Base-by-base conservation (phyloP, 768 basidiomycete genomes). In the Termitomyces eurrhizus region DNA sequence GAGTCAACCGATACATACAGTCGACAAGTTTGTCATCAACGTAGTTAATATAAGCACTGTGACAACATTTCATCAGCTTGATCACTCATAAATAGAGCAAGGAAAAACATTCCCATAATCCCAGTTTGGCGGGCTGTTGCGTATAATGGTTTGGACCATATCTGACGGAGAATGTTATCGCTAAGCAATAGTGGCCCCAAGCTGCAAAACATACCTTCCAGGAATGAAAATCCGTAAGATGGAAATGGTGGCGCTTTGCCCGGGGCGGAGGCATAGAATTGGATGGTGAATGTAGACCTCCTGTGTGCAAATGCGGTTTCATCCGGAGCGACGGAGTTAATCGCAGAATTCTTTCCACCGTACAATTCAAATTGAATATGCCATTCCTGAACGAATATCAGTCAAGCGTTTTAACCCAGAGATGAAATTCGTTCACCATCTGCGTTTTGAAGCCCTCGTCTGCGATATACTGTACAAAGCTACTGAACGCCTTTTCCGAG, bases 271-370 rank as follows among this genome's bases (percentile, higher is more conserved):
- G 80, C 80, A 65, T 85, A 83, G 61, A 83, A 72, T 65, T 83
- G 82, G 56, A 83, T 75, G 1, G 75, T 78, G 57, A 81, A 81
- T 48, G 77, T 66, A 1, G 77, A 74, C 60, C 69, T 70, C 26
- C 83, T 71, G 57, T 79, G 76, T 0, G 73, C 76, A 63, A 82
- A 85, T 0, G 83, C 75, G 0, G 79, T 82, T 1, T 72, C 74
- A 50, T 75, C 66, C 14, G 68, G 48, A 8, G 75, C 60, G 2
- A 81, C 74, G 8, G 73, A 62, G 60, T 80, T 80, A 64, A 83
- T 75, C 7, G 73, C 77, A 7, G 81, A 82, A 57, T 78, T 77
- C 3, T 66, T 64, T 2, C 81, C 80, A 24, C 79, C 79, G 45
- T 76, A 80, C 0, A 80, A 64, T 36, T 80, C 80, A 16, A 80